These are phyloP conservation scores for Penicillium sp. DNA, from an alignment of 2,329 filamentous ascomycete genomes.

Conservation along the genomic window DNA sequence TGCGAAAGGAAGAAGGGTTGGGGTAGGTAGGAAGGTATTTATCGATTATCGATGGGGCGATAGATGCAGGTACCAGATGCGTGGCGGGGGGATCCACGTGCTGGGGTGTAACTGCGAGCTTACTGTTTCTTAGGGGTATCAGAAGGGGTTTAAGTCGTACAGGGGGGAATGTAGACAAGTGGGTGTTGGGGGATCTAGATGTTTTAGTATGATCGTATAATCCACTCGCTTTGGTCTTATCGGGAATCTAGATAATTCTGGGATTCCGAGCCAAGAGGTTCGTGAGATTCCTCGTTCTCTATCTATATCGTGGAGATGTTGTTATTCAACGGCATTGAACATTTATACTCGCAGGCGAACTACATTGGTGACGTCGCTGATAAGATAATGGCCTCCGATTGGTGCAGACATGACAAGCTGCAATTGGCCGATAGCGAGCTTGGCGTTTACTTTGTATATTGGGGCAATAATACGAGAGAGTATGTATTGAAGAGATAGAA, in stretches of 20 bases:
- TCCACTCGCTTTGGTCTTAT: neutral
- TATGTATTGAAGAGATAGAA: neutral
- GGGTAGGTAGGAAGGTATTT: neutral
- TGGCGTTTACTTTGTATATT: conserved; percentile 6
- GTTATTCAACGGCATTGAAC: conserved; percentile 1
- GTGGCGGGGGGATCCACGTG: neutral
- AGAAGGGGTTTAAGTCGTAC: neutral
- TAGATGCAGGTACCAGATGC: conserved; percentile 1
- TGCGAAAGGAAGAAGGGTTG: neutral
- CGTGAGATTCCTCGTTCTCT: neutral
- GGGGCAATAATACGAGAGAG: neutral
- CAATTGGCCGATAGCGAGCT: conserved; percentile 20
- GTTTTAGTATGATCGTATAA: neutral
- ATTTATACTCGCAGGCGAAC: neutral
- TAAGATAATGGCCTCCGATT: conserved; percentile 24
- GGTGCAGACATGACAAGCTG: conserved; percentile 22
- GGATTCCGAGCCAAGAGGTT: neutral
- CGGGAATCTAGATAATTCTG: neutral
- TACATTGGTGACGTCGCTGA: conserved; percentile 17
- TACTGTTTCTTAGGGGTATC: neutral
- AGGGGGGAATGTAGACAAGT: neutral
- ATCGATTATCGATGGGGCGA: neutral
- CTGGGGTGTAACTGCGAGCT: neutral
- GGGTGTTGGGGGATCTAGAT: conserved; percentile 1
- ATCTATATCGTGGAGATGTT: neutral